Conservation (phyloP, 352 stramenopile species). For the Globisporangium polare region DNA sequence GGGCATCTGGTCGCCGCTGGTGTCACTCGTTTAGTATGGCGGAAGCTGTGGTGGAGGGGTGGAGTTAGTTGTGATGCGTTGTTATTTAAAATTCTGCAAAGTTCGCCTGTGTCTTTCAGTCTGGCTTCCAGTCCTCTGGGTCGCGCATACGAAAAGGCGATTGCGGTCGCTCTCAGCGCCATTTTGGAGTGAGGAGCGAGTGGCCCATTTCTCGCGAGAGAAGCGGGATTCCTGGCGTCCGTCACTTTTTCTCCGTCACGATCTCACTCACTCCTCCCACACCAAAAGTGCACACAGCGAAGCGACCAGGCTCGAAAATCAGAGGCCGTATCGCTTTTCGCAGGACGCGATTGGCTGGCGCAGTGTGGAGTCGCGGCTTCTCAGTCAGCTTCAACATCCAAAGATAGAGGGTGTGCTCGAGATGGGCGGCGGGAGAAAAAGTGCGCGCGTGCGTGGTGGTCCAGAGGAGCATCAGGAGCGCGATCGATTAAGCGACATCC, state of each 20-base stretch:
- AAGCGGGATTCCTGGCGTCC: no score
- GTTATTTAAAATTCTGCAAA: constrained; percentile 1
- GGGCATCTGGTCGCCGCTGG: neutral
- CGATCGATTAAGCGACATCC: no score
- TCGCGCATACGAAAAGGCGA: no score
- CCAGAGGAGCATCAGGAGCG: neutral
- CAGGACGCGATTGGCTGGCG: neutral
- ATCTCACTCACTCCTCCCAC: neutral
- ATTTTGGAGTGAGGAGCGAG: no score
- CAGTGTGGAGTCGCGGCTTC: neutral
- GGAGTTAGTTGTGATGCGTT: neutral
- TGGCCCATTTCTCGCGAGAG: no score
- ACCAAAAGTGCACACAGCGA: constrained; percentile 12
- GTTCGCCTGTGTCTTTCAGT: no score
- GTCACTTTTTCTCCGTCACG: neutral
- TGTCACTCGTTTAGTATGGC: neutral
- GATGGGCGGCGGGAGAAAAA: neutral
- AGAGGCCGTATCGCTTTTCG: neutral
- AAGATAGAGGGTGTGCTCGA: neutral
- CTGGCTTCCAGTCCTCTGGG: no score
- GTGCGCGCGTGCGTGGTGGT: neutral
- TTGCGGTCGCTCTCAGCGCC: no score
- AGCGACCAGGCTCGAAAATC: constrained; percentile 3
- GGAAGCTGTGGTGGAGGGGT: neutral
- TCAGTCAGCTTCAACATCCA: constrained; percentile 1